Evolutionary conservation across 768 basidiomycete species (phyloP).

Genomic region (Sistotremastrum suecicum): DNA sequence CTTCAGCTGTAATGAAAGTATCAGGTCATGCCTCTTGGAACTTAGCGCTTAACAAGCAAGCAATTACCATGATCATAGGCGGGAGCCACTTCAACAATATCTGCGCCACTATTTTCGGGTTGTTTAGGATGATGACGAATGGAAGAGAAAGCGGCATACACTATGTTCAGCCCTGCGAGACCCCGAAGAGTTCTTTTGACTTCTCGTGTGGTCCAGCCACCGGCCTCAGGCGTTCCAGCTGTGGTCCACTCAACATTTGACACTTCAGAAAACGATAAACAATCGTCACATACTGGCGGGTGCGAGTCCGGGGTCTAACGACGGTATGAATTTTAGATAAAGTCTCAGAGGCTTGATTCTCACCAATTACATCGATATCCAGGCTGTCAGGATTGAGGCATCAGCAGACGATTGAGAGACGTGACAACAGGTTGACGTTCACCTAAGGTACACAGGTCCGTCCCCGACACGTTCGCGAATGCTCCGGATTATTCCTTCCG

Average conservation of each 20-base stretch:
- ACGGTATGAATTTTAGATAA: constrained; percentile 3
- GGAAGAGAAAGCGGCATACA: constrained; percentile 32
- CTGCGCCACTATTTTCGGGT: constrained; percentile 36
- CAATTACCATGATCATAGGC: constrained; percentile 56
- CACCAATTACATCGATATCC: constrained; percentile 76
- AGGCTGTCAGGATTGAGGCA: constrained; percentile 25
- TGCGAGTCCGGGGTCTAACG: constrained; percentile 57
- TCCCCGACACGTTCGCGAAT: constrained; percentile 63
- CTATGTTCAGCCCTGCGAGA: constrained; percentile 62
- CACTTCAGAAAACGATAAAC: neutral
- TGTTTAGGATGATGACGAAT: neutral
- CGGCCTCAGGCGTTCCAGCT: constrained; percentile 78
- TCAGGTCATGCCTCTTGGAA: constrained; percentile 1
- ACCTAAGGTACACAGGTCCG: constrained; percentile 64
- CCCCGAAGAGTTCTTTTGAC: constrained; percentile 71
- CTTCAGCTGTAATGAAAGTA: constrained; percentile 32
- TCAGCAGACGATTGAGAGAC: neutral
- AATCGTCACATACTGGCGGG: constrained; percentile 46
- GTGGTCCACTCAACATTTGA: constrained; percentile 1
- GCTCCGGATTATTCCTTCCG: constrained; percentile 49
- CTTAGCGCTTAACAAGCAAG: neutral
- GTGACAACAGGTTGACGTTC: too few relatives aligned
- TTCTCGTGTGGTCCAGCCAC: constrained; percentile 77
- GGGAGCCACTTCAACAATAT: constrained; percentile 62
- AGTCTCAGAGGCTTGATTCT: neutral